phyloP scores from a whole-genome alignment of 2,329 filamentous ascomycete species.

The Calonectria pteridis region DNA sequence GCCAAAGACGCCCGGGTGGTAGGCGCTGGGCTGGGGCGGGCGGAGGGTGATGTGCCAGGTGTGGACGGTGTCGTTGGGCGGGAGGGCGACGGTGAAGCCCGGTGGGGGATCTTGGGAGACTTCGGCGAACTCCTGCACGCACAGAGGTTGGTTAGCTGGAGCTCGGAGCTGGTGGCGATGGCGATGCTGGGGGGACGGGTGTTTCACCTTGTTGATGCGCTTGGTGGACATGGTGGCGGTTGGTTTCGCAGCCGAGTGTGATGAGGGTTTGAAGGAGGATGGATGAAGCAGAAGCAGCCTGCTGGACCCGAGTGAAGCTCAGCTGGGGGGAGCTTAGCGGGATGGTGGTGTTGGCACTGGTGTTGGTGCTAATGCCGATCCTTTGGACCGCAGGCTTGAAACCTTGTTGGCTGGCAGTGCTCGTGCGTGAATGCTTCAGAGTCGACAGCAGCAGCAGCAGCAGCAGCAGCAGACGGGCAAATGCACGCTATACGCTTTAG shows the following conservation, averaged over 20 bases:
- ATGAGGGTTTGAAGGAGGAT: constrained; percentile 10
- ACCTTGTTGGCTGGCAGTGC: neutral
- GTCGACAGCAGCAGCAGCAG: neutral
- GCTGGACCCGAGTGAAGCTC: neutral
- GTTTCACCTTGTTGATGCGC: constrained; percentile 59
- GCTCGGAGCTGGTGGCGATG: neutral
- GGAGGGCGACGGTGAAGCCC: constrained; percentile 61
- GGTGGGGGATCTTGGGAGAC: constrained; percentile 60
- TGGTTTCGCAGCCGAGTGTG: constrained; percentile 1
- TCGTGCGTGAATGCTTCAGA: neutral
- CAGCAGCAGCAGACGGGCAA: neutral
- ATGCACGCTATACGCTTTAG: neutral
- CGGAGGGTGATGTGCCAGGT: constrained; percentile 64
- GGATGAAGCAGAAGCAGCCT: neutral
- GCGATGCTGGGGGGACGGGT: neutral
- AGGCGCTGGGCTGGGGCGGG: constrained; percentile 60
- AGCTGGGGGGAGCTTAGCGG: neutral
- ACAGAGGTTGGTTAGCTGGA: neutral
- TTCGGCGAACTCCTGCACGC: constrained; percentile 64
- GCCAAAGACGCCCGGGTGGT: constrained; percentile 78
- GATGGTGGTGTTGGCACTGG: constrained; percentile 7
- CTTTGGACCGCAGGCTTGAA: neutral
- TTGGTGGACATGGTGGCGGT: constrained; percentile 55
- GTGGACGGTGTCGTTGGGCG: constrained; percentile 62
- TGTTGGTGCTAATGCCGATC: constrained; percentile 4